Percentiles rank a stretch among this genome's conserved stretches.
phyloP scores from a whole-genome alignment of 2,329 filamentous ascomycete species.

The Penicillium corylophilum region DNA sequence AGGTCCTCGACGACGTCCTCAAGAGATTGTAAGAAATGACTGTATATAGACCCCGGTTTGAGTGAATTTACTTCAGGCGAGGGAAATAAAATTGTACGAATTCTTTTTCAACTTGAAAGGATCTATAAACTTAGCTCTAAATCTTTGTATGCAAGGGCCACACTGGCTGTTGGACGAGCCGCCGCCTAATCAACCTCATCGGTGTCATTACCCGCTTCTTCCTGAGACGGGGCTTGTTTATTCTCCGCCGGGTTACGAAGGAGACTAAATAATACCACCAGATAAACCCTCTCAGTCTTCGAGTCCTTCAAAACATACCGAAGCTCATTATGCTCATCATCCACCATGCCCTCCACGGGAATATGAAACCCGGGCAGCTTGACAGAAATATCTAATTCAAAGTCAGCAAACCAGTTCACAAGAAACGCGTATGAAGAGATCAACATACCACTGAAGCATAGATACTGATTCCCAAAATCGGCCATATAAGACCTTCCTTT shows the following conservation, averaged over 20 bases:
- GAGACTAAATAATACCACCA: constrained; percentile 78
- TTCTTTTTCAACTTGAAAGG: background rate
- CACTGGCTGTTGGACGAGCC: background rate
- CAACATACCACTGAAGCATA: constrained; percentile 72
- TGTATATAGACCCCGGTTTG: constrained; percentile 15
- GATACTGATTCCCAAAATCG: constrained; percentile 87
- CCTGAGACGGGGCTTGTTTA: background rate
- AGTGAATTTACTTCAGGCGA: background rate
- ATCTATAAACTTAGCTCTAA: background rate
- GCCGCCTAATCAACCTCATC: background rate
- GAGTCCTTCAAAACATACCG: constrained; percentile 91
- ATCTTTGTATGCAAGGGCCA: background rate
- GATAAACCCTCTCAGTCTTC: constrained; percentile 69
- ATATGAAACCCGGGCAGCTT: constrained; percentile 39
- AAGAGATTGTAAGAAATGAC: constrained; percentile 64
- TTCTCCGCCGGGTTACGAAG: constrained; percentile 38
- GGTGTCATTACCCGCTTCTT: background rate
- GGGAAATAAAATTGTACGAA: background rate
- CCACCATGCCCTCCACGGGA: constrained; percentile 40
- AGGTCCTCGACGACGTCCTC: constrained; percentile 85
- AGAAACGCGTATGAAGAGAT: background rate
- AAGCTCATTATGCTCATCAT: constrained; percentile 74
- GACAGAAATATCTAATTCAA: constrained; percentile 37
- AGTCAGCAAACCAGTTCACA: background rate
- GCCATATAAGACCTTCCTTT: constrained; percentile 60